phyloP scores from a whole-genome alignment of 2,329 filamentous ascomycete species.

The Didymella lethalis region DNA sequence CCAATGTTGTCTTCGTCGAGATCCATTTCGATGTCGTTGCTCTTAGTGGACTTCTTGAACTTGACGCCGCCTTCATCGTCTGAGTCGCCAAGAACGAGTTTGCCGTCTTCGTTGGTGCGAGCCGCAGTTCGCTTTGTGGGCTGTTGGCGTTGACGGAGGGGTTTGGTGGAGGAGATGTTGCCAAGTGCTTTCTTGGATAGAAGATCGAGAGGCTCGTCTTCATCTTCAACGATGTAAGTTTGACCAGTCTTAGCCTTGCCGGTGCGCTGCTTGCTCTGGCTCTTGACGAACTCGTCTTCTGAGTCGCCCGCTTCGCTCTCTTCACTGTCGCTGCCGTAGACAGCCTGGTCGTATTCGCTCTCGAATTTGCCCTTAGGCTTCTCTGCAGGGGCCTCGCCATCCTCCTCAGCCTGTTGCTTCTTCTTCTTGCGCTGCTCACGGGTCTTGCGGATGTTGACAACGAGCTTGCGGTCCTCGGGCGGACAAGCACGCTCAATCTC shows the following conservation, averaged over 20 bases:
- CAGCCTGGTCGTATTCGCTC: conserved; percentile 94
- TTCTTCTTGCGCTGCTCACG: conserved; percentile 90
- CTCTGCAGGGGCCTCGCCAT: conserved; percentile 55
- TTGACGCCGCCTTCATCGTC: conserved; percentile 50
- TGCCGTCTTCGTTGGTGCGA: conserved; percentile 74
- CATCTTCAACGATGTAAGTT: conserved; percentile 91
- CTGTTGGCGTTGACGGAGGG: conserved; percentile 67
- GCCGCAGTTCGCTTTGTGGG: conserved; percentile 53
- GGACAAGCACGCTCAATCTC: conserved; percentile 81
- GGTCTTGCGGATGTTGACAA: conserved; percentile 93
- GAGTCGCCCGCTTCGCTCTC: conserved; percentile 63
- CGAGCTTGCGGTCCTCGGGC: conserved; percentile 85
- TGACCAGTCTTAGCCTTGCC: conserved; percentile 60
- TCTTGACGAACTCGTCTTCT: conserved; percentile 49
- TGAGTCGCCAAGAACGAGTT: conserved; percentile 74
- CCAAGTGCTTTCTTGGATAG: conserved; percentile 88
- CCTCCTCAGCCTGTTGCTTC: conserved; percentile 73
- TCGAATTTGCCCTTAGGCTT: conserved; percentile 73
- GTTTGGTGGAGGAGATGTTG: conserved; percentile 91
- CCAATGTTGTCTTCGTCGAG: conserved; percentile 56
- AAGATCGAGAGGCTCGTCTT: conserved; percentile 93
- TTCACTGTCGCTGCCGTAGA: conserved; percentile 74
- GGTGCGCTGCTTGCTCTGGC: conserved; percentile 37
- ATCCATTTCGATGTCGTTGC: conserved; percentile 67
- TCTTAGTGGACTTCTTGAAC: conserved; percentile 45